Conservation (phyloP, 148 eudicot species). For the Polygonum maritimum region DNA sequence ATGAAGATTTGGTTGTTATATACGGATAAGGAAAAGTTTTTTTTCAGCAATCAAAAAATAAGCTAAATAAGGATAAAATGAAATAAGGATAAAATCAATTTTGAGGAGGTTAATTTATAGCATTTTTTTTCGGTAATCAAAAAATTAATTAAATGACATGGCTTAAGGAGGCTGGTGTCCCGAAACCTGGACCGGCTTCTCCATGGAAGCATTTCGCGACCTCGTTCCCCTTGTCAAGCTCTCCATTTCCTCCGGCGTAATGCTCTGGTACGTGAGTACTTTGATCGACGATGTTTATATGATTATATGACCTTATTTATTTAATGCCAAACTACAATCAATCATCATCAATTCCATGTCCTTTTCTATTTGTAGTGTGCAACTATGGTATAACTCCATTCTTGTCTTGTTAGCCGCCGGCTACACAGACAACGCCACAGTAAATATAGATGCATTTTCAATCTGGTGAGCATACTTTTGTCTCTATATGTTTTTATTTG, state of each 20-base stretch:
- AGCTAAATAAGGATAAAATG: no score
- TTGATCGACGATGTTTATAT: no score
- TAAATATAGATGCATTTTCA: conserved; percentile 2
- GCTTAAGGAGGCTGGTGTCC: conserved; percentile 28
- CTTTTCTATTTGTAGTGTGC: conserved; percentile 30
- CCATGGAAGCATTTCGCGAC: conserved; percentile 22
- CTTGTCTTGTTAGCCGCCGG: conserved; percentile 54
- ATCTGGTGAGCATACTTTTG: neutral
- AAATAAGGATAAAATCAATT: no score
- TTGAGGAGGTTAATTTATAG: no score
- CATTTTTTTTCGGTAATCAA: no score
- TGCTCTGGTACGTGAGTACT: conserved; percentile 31
- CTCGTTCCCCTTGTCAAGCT: conserved; percentile 24
- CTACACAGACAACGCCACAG: conserved; percentile 25
- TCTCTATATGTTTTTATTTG: no score
- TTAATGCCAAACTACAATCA: neutral
- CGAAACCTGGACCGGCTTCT: conserved; percentile 32
- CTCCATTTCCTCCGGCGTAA: conserved; percentile 29
- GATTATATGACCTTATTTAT: no score
- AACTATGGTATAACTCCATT: conserved; percentile 43
- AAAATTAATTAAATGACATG: no score
- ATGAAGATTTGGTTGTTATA: no score
- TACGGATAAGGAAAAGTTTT: no score
- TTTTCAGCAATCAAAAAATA: no score
- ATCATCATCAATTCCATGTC: neutral